These are phyloP conservation scores for Cephalotrichum gorgonifer DNA, from an alignment of 2,329 filamentous ascomycete species.

Conservation along the genomic window DNA sequence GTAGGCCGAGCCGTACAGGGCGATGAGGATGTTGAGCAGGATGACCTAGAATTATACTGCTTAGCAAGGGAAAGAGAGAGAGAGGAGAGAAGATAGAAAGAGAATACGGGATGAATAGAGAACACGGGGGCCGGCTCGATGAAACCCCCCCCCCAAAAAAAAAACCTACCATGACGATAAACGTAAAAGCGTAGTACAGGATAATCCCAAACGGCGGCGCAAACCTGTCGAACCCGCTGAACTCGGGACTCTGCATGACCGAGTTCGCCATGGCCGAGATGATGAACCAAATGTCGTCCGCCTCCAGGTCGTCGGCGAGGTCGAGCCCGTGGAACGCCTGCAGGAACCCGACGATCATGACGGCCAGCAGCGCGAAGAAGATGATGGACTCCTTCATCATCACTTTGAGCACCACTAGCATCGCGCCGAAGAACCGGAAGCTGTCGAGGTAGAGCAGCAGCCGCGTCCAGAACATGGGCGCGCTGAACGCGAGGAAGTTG, in stretches of 20 bases:
- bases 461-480: slow-evolving; percentile 95
- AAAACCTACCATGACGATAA: slow-evolving; percentile 75
- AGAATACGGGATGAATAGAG: accelerated
- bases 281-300: slow-evolving; percentile 63
- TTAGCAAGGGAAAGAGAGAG: not conserved
- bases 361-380: slow-evolving; percentile 82
- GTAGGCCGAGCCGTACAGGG: slow-evolving; percentile 93
- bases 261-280: slow-evolving; percentile 77
- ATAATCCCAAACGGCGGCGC: slow-evolving; percentile 88
- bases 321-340: slow-evolving; percentile 93
- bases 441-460: slow-evolving; percentile 88
- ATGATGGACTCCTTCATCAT: slow-evolving; percentile 94
- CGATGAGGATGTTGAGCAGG: slow-evolving; percentile 90
- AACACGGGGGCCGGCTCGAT: not conserved
- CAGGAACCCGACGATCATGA: slow-evolving; percentile 79
- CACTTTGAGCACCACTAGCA: slow-evolving; percentile 92
- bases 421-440: slow-evolving; percentile 91
- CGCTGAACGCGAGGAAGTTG: slow-evolving; percentile 85
- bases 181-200: slow-evolving; percentile 96
- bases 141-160: not conserved
- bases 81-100: not conserved
- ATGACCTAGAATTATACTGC: slow-evolving; percentile 38
- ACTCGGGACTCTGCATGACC: slow-evolving; percentile 86
- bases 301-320: slow-evolving; percentile 61
- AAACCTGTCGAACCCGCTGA: slow-evolving; percentile 79